These are phyloP conservation scores for Geotrichum cucujoidarum DNA, from an alignment of 1,139 yeast genomes.

Conservation along the genomic window DNA sequence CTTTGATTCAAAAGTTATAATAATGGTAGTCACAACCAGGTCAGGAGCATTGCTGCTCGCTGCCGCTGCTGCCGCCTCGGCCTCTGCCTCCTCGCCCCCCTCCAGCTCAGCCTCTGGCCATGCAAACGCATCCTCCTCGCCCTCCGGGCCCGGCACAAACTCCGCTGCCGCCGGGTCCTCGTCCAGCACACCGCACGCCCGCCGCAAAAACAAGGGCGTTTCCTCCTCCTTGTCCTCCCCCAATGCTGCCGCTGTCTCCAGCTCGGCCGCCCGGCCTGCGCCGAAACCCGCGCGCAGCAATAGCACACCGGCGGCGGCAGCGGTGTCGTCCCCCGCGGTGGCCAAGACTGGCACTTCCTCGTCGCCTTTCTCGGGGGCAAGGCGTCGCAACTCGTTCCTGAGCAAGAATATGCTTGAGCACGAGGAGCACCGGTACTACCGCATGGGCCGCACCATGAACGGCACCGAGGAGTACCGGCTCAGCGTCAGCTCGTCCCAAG, in stretches of 20 bases:
- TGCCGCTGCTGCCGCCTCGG: background rate
- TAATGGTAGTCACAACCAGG: background rate
- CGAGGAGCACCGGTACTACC: conserved; percentile 16
- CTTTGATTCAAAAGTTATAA: too few species aligned
- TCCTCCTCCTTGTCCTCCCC: background rate
- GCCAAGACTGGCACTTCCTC: background rate
- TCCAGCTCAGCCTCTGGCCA: background rate
- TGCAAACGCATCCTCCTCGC: background rate
- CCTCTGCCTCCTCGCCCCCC: background rate
- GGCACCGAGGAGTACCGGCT: conserved; percentile 13
- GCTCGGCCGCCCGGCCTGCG: background rate
- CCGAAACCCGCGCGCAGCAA: background rate
- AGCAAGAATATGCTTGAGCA: conserved; percentile 14
- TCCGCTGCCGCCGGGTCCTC: background rate
- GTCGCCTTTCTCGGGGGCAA: background rate
- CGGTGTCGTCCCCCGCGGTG: too few species aligned
- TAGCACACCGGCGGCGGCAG: background rate
- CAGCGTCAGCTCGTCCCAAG: conserved; percentile 16
- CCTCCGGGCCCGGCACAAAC: background rate
- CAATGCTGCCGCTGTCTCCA: background rate
- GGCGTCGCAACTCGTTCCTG: conserved; percentile 7
- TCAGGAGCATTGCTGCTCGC: background rate
- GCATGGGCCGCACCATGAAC: conserved; percentile 13
- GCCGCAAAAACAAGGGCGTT: background rate
- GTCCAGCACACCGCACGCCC: background rate